Conservation (phyloP, 2,329 filamentous ascomycete species). For the Endothia cerciana region DNA sequence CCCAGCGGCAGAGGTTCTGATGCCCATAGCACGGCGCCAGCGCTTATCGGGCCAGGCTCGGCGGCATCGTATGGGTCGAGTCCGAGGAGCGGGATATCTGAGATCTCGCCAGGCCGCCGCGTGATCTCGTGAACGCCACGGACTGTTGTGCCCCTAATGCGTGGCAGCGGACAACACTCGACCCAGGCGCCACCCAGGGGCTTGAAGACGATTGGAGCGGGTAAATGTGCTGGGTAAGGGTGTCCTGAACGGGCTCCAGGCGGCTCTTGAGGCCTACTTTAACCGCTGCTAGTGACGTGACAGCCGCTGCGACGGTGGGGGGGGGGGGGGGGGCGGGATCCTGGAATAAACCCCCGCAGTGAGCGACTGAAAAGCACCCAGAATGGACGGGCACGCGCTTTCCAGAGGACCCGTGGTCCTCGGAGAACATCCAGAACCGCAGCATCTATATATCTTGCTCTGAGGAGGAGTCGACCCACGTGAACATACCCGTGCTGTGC, state of each 20-base stretch:
- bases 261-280: conserved; percentile 32
- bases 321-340: too few species aligned
- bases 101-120: not conserved
- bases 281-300: conserved; percentile 16
- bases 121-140: not conserved
- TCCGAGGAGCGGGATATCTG: not conserved
- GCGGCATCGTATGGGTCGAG: too few species aligned
- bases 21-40: too few species aligned
- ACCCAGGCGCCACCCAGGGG: not conserved
- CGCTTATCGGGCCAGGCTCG: too few species aligned
- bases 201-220: conserved; percentile 37
- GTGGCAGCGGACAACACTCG: conserved; percentile 16
- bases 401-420: not conserved
- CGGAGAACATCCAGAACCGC: too few species aligned
- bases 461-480: not conserved
- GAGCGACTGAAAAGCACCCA: not conserved
- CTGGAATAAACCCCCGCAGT: conserved; percentile 1
- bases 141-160: conserved; percentile 17
- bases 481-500: not conserved
- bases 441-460: too few species aligned
- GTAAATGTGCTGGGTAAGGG: conserved; percentile 39
- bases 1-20: too few species aligned
- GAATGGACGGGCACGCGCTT: not conserved
- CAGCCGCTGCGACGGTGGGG: conserved; percentile 7
- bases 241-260: conserved; percentile 11